Percentiles rank a stretch among this genome's conserved stretches.
These are phyloP conservation scores for Nicotiana tabacum DNA, from an alignment of 257 asterid genomes.

Conservation along the genomic window DNA sequence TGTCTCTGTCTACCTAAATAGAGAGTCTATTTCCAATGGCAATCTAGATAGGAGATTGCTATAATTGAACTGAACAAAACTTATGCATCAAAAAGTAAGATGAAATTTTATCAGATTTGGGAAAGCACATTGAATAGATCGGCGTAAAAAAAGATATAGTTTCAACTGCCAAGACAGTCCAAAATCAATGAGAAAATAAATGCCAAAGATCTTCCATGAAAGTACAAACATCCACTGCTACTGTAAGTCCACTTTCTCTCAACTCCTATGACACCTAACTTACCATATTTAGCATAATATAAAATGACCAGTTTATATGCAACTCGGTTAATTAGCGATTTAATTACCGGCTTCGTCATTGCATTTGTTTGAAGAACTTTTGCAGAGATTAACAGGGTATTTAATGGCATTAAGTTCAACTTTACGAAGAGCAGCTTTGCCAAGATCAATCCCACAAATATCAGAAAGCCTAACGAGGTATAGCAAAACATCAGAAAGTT, in stretches of 20 bases:
- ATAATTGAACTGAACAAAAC: not conserved
- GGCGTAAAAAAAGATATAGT: not conserved
- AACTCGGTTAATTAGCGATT: too few species aligned
- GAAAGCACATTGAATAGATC: not conserved
- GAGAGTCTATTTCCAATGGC: too few species aligned
- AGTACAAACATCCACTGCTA: not conserved
- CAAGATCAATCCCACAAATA: slow-evolving; percentile 37
- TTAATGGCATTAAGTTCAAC: slow-evolving; percentile 32
- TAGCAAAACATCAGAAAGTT: slow-evolving; percentile 34
- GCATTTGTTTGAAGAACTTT: not conserved
- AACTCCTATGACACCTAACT: not conserved
- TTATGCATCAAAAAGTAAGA: not conserved
- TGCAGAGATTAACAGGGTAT: slow-evolving; percentile 23
- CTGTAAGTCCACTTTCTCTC: not conserved
- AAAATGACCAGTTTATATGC: not conserved
- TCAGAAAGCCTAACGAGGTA: slow-evolving; percentile 35
- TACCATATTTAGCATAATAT: not conserved
- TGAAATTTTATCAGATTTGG: not conserved
- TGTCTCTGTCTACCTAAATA: too few species aligned
- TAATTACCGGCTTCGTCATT: not conserved
- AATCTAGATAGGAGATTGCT: not conserved
- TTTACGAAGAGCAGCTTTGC: slow-evolving; percentile 38
- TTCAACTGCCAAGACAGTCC: not conserved
- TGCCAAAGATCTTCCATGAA: not conserved
- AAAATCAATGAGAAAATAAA: not conserved